Base-by-base conservation (phyloP, 2,329 filamentous ascomycete species). In the Fusarium pininemorale region DNA sequence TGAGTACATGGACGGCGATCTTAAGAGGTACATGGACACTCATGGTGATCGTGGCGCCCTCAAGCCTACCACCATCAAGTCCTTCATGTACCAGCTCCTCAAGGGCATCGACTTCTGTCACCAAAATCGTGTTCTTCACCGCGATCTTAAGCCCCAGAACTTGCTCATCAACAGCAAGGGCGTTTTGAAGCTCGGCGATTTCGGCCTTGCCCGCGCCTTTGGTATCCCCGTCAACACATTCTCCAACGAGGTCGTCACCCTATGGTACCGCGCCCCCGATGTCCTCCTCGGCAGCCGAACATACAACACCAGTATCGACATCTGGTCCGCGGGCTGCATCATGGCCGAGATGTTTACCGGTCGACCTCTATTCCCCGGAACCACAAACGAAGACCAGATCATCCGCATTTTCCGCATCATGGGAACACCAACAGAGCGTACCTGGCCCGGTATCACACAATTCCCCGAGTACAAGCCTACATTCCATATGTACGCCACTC, bases 321-420 rank as follows among this genome's bases (percentile, higher is more conserved):
- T 99, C 81, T 99, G 96, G 96, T 98, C 94, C 12, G 96, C 96
- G 12, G 96, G 96, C 64, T 99, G 96, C 83, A 99, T 99, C 87
- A 98, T 99, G 96, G 96, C 96, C 15, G 96, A 99, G 84, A 98
- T 99, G 95, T 98, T 97, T 83, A 98, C 96, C 0, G 96, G 96
- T 8, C 90, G 96, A 24, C 96, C 96, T 1, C 89, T 99, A 12
- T 99, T 99, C 85, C 96, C 96, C 0, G 96, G 96, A 66, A 99
- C 96, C 4, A 98, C 96, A 42, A 99, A 99, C 82, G 96, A 99
- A 83, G 96, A 99, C 81, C 96, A 99, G 83, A 91, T 98, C 58
- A 89, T 97, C 73, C 95, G 97, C 82, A 99, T 99, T 83, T 99
- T 99, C 89, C 91, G 96, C 68, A 92, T 99, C 70, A 99, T 99